A percentile compares a stretch with the other conserved stretches of the same genome.
Conservation (phyloP, 2,329 filamentous ascomycete genomes). For the Fusarium scirpi region DNA sequence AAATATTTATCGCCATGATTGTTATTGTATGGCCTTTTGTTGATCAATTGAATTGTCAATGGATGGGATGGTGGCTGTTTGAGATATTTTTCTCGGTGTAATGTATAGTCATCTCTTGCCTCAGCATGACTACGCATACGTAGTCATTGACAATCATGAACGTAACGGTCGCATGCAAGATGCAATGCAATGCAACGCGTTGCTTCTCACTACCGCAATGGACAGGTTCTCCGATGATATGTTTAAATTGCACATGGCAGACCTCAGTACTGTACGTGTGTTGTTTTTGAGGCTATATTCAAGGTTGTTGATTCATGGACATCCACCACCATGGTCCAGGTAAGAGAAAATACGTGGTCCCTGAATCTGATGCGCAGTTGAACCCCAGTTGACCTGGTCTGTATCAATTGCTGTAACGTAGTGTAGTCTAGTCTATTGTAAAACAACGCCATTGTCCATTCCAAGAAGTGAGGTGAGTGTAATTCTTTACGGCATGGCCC, state of each 20-base stretch:
- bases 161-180: conserved; percentile 28
- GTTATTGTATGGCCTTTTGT: not conserved
- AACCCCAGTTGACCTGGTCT: conserved; percentile 14
- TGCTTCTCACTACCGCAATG: conserved; percentile 15
- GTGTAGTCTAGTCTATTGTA: conserved; percentile 1
- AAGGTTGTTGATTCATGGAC: conserved; percentile 12
- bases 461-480: conserved; percentile 18
- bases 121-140: conserved; percentile 25
- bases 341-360: not conserved
- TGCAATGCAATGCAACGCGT: conserved; percentile 1
- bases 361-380: conserved; percentile 20
- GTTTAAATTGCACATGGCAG: not conserved
- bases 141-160: conserved; percentile 12
- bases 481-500: conserved; percentile 29
- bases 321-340: conserved; percentile 10
- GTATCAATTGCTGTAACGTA: conserved; percentile 28
- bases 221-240: not conserved
- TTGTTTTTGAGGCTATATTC: conserved; percentile 3
- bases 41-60: conserved; percentile 1
- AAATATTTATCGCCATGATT: not conserved
- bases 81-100: conserved; percentile 8
- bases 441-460: conserved; percentile 33
- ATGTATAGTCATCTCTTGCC: conserved; percentile 31
- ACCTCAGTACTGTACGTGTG: conserved; percentile 5
- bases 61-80: not conserved